Percentiles rank a stretch among this genome's conserved stretches.
Evolutionary conservation across 352 stramenopile species (phyloP).

Genomic region (Ophiocytium majus): DNA sequence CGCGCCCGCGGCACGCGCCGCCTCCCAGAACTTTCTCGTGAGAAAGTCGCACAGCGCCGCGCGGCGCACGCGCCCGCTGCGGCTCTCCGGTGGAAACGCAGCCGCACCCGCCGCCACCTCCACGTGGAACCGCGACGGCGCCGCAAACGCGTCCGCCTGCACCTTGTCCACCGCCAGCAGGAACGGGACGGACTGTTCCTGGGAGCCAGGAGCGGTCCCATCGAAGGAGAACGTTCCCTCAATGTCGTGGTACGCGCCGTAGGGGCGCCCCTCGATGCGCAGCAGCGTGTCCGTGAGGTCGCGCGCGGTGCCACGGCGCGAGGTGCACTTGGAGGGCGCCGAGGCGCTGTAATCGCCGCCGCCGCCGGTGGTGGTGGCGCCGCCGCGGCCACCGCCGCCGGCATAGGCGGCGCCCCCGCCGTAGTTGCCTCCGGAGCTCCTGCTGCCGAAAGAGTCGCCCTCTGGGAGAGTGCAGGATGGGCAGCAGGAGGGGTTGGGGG

Average conservation of each 20-base stretch:
- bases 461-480: background rate
- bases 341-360: background rate
- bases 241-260: constrained; percentile 75
- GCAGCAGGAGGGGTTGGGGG: background rate
- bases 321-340: background rate
- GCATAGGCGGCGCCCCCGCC: constrained; percentile 27
- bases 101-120: constrained; percentile 69
- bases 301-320: constrained; percentile 61
- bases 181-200: constrained; percentile 52
- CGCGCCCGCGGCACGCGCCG: constrained; percentile 61
- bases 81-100: constrained; percentile 73
- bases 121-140: constrained; percentile 85
- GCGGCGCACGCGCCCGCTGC: constrained; percentile 64
- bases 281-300: constrained; percentile 64
- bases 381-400: background rate
- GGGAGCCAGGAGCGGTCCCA: constrained; percentile 60
- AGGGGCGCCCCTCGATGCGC: constrained; percentile 68
- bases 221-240: constrained; percentile 79
- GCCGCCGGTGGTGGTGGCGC: background rate
- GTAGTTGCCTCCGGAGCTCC: background rate
- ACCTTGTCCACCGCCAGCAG: constrained; percentile 40
- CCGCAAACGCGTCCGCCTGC: constrained; percentile 88
- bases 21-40: constrained; percentile 28
- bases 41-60: constrained; percentile 59
- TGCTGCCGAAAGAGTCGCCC: too few species aligned